Base-by-base conservation (phyloP, 2,329 filamentous ascomycete genomes). In the Talaromyces amestolkiae region DNA sequence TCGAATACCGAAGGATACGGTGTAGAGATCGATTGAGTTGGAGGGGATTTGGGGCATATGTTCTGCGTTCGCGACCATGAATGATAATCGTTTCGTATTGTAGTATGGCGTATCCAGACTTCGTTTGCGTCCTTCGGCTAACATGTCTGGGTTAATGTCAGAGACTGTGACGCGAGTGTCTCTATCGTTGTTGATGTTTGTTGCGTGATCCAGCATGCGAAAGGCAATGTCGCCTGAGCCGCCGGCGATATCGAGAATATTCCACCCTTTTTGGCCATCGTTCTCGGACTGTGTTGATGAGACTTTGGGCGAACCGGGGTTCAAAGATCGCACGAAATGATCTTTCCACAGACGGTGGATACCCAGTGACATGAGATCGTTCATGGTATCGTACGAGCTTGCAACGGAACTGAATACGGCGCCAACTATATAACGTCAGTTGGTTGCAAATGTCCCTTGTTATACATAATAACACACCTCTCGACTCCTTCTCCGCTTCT, bases 201-300 rank as follows among this genome's bases (percentile, higher is more conserved):
- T 91, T 27, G 92, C 89, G 76, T 97, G 92, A 80, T 94, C 89
- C 64, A 99, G 89, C 83, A 97, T 90, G 71, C 95, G 93, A 82
- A 98, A 97, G 65, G 95, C 95, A 74, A 99, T 97, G 80, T 99
- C 95, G 70, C 95, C 95, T 5, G 95, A 98, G 72, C 95, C 95
- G 74, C 96, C 95, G 45, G 96, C 95, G 61, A 99, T 92, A 80
- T 99, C 95, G 74, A 99, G 90, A 77, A 99, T 92, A 80, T 83
- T 87, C 85, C 88, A 89, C 68, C 85, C 85, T 61, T 81, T 76
- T 11, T 75, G 72, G n/a, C 41, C 27, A 31, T 69, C 67, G 37
- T 56, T 70, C 66, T 63, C 74, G 71, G 58, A 69, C 41, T 72
- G 74, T 11, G 76, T 24, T 54, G 75, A 70, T 77, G 82, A 63